phyloP scores from a whole-genome alignment of 768 basidiomycete genomes.

The Amanita rubescens region DNA sequence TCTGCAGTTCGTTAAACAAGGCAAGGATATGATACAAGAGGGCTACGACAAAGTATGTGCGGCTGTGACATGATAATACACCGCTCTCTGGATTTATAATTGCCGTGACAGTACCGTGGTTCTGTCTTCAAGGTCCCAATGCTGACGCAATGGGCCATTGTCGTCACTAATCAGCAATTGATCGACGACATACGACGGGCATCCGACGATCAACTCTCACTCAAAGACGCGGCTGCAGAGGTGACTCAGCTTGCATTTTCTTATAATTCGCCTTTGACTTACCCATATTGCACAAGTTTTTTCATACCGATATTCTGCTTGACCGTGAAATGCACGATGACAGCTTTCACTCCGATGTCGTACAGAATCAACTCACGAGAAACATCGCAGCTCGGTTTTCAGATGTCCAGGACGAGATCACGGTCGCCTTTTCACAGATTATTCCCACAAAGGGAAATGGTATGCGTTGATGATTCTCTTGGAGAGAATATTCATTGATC shows the following conservation, averaged over 20 bases:
- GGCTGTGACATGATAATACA: constrained; percentile 9
- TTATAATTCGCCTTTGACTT: not conserved
- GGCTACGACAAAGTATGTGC: constrained; percentile 24
- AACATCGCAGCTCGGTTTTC: constrained; percentile 20
- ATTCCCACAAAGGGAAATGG: constrained; percentile 6
- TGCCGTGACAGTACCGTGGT: constrained; percentile 15
- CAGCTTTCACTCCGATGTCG: constrained; percentile 18
- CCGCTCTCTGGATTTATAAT: not conserved
- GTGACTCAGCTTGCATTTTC: not conserved
- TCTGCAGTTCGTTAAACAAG: constrained; percentile 17
- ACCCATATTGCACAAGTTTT: constrained; percentile 10
- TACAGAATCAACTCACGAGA: constrained; percentile 20
- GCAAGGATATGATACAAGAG: constrained; percentile 19
- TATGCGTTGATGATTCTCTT: not conserved
- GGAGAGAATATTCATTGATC: not conserved
- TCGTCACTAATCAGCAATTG: constrained; percentile 29
- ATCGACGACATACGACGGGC: constrained; percentile 41
- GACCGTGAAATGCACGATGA: constrained; percentile 16
- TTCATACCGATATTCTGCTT: constrained; percentile 28
- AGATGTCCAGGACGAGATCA: constrained; percentile 19
- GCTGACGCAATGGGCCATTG: constrained; percentile 37
- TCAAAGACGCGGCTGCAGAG: constrained; percentile 27
- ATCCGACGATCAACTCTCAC: constrained; percentile 37
- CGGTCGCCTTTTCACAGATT: constrained; percentile 13
- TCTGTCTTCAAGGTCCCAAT: constrained; percentile 35